Evolutionary conservation across 164 flowering plant species (phyloP).

Genomic region (Nymphaea thermarum): DNA sequence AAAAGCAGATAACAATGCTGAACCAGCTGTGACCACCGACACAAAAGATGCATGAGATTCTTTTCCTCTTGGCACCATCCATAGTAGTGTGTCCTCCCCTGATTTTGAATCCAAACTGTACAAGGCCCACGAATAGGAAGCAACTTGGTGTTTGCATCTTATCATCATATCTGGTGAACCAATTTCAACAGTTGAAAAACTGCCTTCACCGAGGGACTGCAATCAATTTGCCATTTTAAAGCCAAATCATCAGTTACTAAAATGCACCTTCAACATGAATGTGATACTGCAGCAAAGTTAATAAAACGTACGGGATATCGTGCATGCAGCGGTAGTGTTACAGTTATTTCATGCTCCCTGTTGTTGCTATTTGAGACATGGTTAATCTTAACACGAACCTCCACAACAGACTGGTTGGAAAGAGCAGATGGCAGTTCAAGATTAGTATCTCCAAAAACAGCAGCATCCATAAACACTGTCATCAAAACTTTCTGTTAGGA

Average conservation of each 20-base stretch:
- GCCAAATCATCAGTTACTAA: no score
- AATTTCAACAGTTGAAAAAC: constrained; percentile 44
- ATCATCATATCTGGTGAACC: constrained; percentile 40
- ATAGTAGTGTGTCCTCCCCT: constrained; percentile 13
- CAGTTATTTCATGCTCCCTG: constrained; percentile 24
- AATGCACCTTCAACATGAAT: not conserved
- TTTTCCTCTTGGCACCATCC: constrained; percentile 67
- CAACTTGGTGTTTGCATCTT: constrained; percentile 24
- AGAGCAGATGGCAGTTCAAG: constrained; percentile 73
- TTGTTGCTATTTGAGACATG: constrained; percentile 8
- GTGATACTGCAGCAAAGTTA: not conserved
- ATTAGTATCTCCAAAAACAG: constrained; percentile 87
- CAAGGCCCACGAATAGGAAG: constrained; percentile 15
- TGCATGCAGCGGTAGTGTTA: constrained; percentile 77
- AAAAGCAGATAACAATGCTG: constrained; percentile 47
- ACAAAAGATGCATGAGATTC: constrained; percentile 39
- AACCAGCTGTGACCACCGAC: constrained; percentile 40
- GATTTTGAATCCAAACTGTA: constrained; percentile 3
- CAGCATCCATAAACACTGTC: constrained; percentile 53
- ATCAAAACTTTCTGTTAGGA: constrained; percentile 1
- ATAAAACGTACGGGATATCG: constrained; percentile 60
- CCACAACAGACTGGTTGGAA: constrained; percentile 63
- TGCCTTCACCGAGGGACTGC: constrained; percentile 65
- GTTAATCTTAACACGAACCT: constrained; percentile 44
- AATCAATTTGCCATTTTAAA: not conserved